phyloP scores from a whole-genome alignment of 257 asterid species.

The Nicotiana attenuata region DNA sequence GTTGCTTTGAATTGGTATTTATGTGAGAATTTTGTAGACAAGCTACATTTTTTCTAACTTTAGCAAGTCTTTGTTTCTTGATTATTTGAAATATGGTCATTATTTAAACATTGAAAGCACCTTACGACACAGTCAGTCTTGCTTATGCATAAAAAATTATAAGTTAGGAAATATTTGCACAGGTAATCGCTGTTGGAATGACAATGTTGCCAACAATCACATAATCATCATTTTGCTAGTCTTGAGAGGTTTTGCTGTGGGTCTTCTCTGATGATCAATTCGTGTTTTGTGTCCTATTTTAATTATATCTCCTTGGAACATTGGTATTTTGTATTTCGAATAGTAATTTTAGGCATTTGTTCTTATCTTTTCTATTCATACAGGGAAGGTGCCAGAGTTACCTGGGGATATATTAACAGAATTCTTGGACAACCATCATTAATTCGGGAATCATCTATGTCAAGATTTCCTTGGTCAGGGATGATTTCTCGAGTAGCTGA shows the following conservation, averaged over 20 bases:
- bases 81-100: not conserved
- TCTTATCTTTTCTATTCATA: slow-evolving; percentile 11
- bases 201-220: no score
- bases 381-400: slow-evolving; percentile 97
- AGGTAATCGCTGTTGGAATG: not conserved
- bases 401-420: slow-evolving; percentile 91
- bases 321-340: not conserved
- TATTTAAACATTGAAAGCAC: not conserved
- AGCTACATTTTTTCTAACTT: not conserved
- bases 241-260: not conserved
- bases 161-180: not conserved
- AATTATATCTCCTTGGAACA: not conserved
- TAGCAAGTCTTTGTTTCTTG: not conserved
- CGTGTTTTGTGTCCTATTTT: not conserved
- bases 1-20: not conserved
- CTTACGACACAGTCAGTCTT: not conserved
- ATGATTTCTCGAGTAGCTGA: slow-evolving; percentile 52
- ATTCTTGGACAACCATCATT: slow-evolving; percentile 98
- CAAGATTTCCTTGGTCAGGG: slow-evolving; percentile 88
- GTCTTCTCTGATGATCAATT: not conserved
- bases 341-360: not conserved
- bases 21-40: not conserved
- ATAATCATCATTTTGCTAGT: not conserved
- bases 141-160: not conserved
- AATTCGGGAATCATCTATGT: slow-evolving; percentile 94